phyloP scores from a whole-genome alignment of 179 eudicot species.

The Sideroxylon spinosum region DNA sequence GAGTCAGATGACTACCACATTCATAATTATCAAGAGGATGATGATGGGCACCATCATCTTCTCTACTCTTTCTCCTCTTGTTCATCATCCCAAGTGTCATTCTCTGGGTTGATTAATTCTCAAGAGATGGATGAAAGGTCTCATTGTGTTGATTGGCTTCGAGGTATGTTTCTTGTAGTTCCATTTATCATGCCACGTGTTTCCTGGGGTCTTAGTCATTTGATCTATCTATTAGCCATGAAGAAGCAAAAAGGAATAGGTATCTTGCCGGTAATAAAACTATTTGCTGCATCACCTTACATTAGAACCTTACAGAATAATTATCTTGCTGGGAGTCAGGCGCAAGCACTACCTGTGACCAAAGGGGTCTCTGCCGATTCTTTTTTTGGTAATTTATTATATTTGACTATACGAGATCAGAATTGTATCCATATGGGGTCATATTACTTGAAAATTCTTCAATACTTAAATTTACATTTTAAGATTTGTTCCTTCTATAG shows the following conservation, averaged over 20 bases:
- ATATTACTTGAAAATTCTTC: background rate
- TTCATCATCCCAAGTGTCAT: slow-evolving; percentile 37
- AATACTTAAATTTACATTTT: background rate
- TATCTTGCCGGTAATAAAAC: background rate
- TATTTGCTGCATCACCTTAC: background rate
- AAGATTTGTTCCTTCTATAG: background rate
- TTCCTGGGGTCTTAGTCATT: background rate
- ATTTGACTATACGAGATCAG: background rate
- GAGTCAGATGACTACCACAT: slow-evolving; percentile 18
- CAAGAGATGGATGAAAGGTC: slow-evolving; percentile 11
- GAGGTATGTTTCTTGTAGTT: slow-evolving; percentile 31
- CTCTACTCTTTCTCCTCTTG: slow-evolving; percentile 30
- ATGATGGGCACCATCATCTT: slow-evolving; percentile 20
- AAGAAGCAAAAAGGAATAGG: background rate
- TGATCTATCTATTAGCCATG: background rate
- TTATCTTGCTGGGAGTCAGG: slow-evolving; percentile 1
- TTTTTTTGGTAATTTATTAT: background rate
- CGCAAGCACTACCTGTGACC: background rate
- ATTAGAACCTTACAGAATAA: background rate
- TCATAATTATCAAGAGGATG: slow-evolving; percentile 14
- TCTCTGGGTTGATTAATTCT: slow-evolving; percentile 14
- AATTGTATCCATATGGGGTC: background rate
- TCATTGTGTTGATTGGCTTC: slow-evolving; percentile 29
- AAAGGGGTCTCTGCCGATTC: background rate
- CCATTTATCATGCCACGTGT: background rate